Evolutionary conservation across 2,329 filamentous ascomycete species (phyloP), one percentile per base, ranked within the genome.

Genomic region (Venturia effusa): DNA sequence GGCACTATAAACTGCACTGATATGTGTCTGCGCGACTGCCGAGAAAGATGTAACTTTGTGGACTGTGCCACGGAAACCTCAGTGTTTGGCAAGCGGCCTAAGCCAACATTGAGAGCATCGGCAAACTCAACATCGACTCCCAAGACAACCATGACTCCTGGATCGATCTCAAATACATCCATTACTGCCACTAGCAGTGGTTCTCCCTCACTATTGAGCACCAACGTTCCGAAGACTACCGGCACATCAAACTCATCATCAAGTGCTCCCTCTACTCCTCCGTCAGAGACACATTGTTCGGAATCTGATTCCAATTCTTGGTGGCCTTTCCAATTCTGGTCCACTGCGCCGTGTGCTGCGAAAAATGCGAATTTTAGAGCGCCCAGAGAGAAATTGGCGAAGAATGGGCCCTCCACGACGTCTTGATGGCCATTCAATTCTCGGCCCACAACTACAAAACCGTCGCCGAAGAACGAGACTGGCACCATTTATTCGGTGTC

Each of bases 11-110:
- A 63, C n/a, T 63, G 61, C 11, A 51, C 39, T 39, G 51, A 63
- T 43, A 57, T 63, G 15, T 63, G 61, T n/a, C n/a, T 63, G 51
- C 32, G 11, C 27, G 51, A 63, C 32, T 63, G 61, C 34, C 32
- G 17, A n/a, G 43, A 51, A 19, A 22, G 61, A n/a, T 62, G 61
- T 22, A 51, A 54, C 27, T 40, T 51, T 48, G 32, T 62, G n/a
- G 61, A 51, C 27, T 62, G 61, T 24, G 22, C 30, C 30, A 57
- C 30, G 15, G 51, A 57, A 17, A 37, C 51, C 3, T n/a, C n/a
- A n/a, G 15, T 10, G 6, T 34, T 30, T n/a, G 51, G 4, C 19
- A 57, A 57, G 30, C 30, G 34, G 8, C 11, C 51, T 19, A 57
- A 57, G 22, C 10, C 15, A 51, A 51, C 22, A 5, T 19, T 30